Base-by-base conservation (phyloP, 2,329 filamentous ascomycete genomes). In the Ceratocystis alfenasii region DNA sequence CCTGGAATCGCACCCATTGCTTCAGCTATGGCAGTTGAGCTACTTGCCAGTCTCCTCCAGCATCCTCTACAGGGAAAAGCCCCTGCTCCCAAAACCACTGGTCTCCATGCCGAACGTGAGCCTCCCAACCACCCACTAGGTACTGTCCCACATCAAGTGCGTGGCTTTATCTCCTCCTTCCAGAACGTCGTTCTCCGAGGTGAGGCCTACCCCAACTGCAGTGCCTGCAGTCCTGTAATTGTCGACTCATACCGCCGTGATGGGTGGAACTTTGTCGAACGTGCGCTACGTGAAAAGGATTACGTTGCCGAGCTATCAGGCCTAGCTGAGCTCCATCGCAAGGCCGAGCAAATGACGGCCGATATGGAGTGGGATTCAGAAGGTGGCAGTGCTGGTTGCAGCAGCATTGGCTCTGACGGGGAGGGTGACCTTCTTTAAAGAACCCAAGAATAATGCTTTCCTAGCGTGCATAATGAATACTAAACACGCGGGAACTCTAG, bases 1-100 rank as follows among this genome's bases (percentile, higher is more conserved):
- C 94, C 94, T 0, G 94, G 94, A 17, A 86, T 96, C 45, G 93
- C 94, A 15, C 87, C 91, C 8, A 94, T 96, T 66, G 94, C 94
- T 6, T 96, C 94, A 1, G 90, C 90, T 1, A 81, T 95, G 44
- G 81, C 96, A 5, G 93, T 97, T 61, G 94, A 99, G 75, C 81
- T 97, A 4, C 81, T 99, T 33, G 86, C 92, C 8, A 95, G 89
- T 67, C 78, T 96, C 45, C 79, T 96, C 8, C 94, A 99, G 73
- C 93, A 96, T 73, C 91, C 92, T 0, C 78, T 87, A 6, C 82
- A 84, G n/a, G 78, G 83, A 22, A 78, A 81, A 62, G 81, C 81
- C 0, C 80, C 81, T 4, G 84, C 84, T 0, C 81, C 82, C 4
- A 83, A 83, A n/a, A 72, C 74, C 2, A 72, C 75, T 1, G 74